Base-by-base conservation (phyloP, 2,329 filamentous ascomycete genomes). In the Microdochium nivale region DNA sequence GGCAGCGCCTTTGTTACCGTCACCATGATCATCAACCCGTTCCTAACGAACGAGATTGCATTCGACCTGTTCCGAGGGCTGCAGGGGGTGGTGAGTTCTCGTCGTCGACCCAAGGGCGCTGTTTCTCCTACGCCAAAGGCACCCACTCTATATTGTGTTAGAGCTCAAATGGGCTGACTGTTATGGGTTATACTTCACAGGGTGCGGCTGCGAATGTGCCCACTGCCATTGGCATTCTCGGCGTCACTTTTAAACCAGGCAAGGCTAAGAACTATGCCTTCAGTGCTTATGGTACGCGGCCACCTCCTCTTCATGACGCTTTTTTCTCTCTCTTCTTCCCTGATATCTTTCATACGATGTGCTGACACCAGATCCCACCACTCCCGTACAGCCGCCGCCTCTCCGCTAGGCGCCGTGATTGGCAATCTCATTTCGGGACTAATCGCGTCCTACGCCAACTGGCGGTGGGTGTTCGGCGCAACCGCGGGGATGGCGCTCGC, bases 221-320 rank as follows among this genome's bases (percentile, higher is more conserved):
- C 0, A 87, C 84, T 0, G 85, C 84, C 0, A 80, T 88, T 60
- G 85, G 85, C 0, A 87, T 88, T 37, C 65, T 88, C 2, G 84
- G 83, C 0, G 78, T 79, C 1, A 86, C 81, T 0, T 88, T 88
- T 51, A 78, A 79, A 1, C 83, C 83, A 0, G 82, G 84, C 0
- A 83, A 80, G 56, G 79, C 83, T 3, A 87, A 87, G 66, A 87
- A 86, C 58, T 86, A 86, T 61, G 83, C 84, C 1, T 87, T 88
- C 57, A 80, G 79, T 35, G 74, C 77, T 23, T 87, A 85, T 53
- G 76, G 75, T 77, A 61, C 52, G 68, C 51, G 16, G 5, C 40
- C 21, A 43, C 16, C n/a, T 11, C 8, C 3, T 10, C n/a, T 21
- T 11, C 27, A 30, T 30, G 5, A 30, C 11, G 11, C 27, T 30